Conservation (phyloP, 257 asterid species). For the Plantago ovata region DNA sequence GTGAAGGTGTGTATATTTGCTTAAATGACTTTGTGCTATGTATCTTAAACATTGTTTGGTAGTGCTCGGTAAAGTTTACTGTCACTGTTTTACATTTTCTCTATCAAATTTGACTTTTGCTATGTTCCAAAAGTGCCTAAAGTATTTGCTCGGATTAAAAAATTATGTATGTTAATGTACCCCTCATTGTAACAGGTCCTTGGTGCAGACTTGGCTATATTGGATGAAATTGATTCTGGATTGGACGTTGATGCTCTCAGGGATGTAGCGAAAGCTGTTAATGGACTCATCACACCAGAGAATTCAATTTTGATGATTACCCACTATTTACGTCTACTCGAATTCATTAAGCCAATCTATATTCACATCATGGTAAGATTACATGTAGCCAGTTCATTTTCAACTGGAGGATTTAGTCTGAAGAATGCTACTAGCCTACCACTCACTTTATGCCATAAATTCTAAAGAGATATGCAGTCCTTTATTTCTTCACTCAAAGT, state of each 20-base stretch:
- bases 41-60: too few species aligned
- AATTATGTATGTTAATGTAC: constrained; percentile 15
- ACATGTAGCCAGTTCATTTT: neutral
- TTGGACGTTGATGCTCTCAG: constrained; percentile 95
- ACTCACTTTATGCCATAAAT: too few species aligned
- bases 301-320: constrained; percentile 94
- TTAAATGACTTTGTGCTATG: neutral
- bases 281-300: constrained; percentile 54
- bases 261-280: constrained; percentile 88
- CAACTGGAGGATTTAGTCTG: too few species aligned
- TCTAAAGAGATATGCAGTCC: too few species aligned
- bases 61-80: too few species aligned
- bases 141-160: neutral
- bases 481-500: too few species aligned
- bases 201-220: constrained; percentile 85
- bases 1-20: neutral
- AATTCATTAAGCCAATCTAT: constrained; percentile 74
- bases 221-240: constrained; percentile 98
- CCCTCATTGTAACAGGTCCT: constrained; percentile 63
- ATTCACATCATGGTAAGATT: constrained; percentile 95
- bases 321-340: constrained; percentile 81
- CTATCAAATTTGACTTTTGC: neutral
- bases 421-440: too few species aligned
- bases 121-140: constrained; percentile 4
- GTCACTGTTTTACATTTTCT: neutral